Base-by-base conservation (phyloP, 2,329 filamentous ascomycete genomes). In the Colletotrichum cordylinicola region DNA sequence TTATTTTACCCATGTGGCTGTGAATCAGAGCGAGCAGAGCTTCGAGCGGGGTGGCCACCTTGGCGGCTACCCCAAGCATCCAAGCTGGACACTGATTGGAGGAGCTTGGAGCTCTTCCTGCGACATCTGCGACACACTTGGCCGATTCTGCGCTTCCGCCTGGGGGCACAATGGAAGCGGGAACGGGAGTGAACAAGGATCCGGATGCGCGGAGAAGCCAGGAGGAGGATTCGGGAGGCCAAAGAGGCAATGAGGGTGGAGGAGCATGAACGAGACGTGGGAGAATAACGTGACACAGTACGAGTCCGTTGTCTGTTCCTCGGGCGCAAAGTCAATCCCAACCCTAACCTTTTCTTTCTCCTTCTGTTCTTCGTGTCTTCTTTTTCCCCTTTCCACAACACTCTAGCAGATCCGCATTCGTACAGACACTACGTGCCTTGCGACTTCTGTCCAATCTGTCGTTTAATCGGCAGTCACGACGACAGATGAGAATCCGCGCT, bases 101-200 rank as follows among this genome's bases (percentile, higher is more conserved):
- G 64, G 74, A 64, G 74, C 70, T 76, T 68, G 48, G 56, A 76
- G 70, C 74, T 76, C 29, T 18, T 60, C 27, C 71, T 69, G 70
- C 65, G 64, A 69, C 70, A 74, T 74, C 70, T 76, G 74, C 74
- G 64, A 76, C 74, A 74, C 74, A 65, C 74, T 68, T 76, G 74
- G 43, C 70, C 58, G 74, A 74, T 76, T 72, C 74, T 73, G 70
- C 70, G 64, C 64, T 69, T 31, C 74, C 70, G 70, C 37, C 74
- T 39, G 27, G 74, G 27, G 31, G 16, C 43, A 65, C 64, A 69
- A 58, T 60, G 70, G 48, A 58, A 29, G 69, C 29, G 33, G 61
- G 43, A 52, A 52, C 29, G 31, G 24, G 56, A 61, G 74, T 52
- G 48, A 73, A 58, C 70, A 76, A 65, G 73, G 73, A 75, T 72